phyloP scores from a whole-genome alignment of 179 eudicot genomes.

The Spinacia oleracea region DNA sequence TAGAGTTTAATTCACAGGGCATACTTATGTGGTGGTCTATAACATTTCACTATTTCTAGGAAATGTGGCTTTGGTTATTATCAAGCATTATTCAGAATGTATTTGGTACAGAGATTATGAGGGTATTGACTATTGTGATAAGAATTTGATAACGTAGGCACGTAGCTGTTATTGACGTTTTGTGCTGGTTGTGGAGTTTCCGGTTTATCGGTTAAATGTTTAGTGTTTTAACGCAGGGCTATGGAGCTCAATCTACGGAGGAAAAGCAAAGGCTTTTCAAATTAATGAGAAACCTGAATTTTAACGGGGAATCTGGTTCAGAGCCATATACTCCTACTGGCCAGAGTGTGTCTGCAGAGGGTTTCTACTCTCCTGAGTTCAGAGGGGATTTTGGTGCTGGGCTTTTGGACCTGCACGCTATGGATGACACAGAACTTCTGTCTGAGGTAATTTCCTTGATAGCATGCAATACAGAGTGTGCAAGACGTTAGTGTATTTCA shows the following conservation, averaged over 20 bases:
- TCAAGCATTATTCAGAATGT: neutral
- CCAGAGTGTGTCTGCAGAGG: slow-evolving; percentile 69
- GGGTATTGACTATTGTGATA: neutral
- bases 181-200: neutral
- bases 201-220: slow-evolving; percentile 5
- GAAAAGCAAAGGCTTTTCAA: slow-evolving; percentile 95
- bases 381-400: slow-evolving; percentile 99
- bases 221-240: slow-evolving; percentile 57
- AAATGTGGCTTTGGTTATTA: neutral
- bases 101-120: neutral
- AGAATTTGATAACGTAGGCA: neutral
- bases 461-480: neutral
- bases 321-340: slow-evolving; percentile 80
- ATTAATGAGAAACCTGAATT: slow-evolving; percentile 92
- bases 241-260: slow-evolving; percentile 96
- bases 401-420: slow-evolving; percentile 93
- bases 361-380: slow-evolving; percentile 76
- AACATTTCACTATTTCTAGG: neutral
- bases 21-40: neutral
- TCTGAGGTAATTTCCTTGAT: slow-evolving; percentile 62
- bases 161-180: neutral
- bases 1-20: neutral
- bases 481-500: neutral
- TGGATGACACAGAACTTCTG: slow-evolving; percentile 98
- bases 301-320: slow-evolving; percentile 85